A percentile compares a stretch with the other conserved stretches of the same genome.
phyloP scores from a whole-genome alignment of 2,329 filamentous ascomycete genomes.

The Didymella segeticola region DNA sequence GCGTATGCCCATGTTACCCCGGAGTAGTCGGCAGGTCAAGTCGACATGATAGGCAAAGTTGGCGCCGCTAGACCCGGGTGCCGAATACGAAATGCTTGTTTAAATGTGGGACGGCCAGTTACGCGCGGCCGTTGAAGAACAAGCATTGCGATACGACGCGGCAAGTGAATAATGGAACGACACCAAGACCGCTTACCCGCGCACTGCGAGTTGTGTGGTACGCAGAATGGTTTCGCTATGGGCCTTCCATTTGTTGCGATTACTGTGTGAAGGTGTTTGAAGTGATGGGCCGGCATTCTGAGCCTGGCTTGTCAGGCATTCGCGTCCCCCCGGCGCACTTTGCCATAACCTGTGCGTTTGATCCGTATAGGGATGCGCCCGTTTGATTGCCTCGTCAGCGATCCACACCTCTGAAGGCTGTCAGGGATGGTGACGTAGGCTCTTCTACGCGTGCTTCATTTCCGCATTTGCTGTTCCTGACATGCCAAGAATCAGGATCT shows the following conservation, averaged over 20 bases:
- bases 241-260: neutral
- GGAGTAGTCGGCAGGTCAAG: constrained; percentile 10
- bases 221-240: neutral
- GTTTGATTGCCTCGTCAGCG: constrained; percentile 16
- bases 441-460: constrained; percentile 1
- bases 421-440: constrained; percentile 13
- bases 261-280: neutral
- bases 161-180: constrained; percentile 6
- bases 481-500: neutral
- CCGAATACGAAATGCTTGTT: constrained; percentile 18
- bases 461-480: neutral
- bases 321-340: constrained; percentile 8
- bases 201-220: neutral
- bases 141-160: constrained; percentile 23
- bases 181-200: constrained; percentile 9
- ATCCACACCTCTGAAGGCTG: constrained; percentile 1
- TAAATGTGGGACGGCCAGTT: constrained; percentile 20
- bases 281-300: neutral
- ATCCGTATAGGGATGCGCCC: constrained; percentile 1
- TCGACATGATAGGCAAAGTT: constrained; percentile 4
- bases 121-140: constrained; percentile 23
- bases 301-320: constrained; percentile 10
- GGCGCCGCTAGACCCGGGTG: constrained; percentile 14
- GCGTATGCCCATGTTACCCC: constrained; percentile 13
- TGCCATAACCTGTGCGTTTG: constrained; percentile 11